Base-by-base conservation (phyloP, 192 early-diverging fungal genomes). In the Lunasporangiospora selenospora region DNA sequence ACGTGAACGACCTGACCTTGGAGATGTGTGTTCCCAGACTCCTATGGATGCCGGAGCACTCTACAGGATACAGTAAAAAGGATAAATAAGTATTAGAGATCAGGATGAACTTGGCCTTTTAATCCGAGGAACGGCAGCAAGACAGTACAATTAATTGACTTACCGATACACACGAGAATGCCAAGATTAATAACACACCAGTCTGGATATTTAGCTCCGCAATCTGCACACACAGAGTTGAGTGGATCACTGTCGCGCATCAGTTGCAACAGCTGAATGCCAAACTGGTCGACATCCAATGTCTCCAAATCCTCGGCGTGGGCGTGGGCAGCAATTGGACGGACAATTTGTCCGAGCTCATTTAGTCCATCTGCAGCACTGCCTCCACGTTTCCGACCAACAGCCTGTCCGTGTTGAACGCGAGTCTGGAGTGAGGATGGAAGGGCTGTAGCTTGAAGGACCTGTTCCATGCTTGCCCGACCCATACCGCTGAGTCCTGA, bases 171-270 rank as follows among this genome's bases (percentile, higher is more conserved):
- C 4, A 89, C 46, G 23, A 89, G 38, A 42, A 85, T 80, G 2
- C 89, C 89, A 9, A 90, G 59, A 67, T 90, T 90, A 33, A 89
- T 84, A 47, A 85, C 85, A 32, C 80, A 82, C 89, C 89, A 90
- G 19, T 89, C 87, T 18, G 89, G 88, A 36, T 82, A 76, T 42
- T 80, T 78, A 18, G 78, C 71, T 12, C 82, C 83, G 76, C 90
- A 91, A 48, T 91, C 90, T 1, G 86, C 90, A 66, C 90, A 91
- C 26, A 58, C 46, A 0, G 49, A 42, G 56, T 88, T 88, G 18
- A 79, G 62, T 0, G 33, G 11, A 43, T 87, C 78, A 16, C 52
- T 19, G 1, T 75, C 54, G 16, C 64, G 66, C 50, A 80, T 73
- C 2, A 42, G 19, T 4, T 59, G 53, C 50, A 71, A 23, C 16